A percentile compares a stretch with the other conserved stretches of the same genome.
Conservation (phyloP, 441 rosid genomes). For the Geranium incanum region DNA sequence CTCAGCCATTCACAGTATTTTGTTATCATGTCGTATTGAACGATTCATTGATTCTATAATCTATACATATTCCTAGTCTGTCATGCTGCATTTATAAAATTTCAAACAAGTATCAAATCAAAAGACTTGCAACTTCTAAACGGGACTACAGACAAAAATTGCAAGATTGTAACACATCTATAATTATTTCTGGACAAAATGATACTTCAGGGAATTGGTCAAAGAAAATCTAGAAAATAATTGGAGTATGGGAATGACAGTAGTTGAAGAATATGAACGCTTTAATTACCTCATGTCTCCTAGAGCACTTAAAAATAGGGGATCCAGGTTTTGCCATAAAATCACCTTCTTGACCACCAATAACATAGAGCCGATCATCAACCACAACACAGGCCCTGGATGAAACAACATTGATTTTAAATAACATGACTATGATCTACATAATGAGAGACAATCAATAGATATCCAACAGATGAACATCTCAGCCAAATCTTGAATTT, state of each 20-base stretch:
- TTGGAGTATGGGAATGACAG: background rate
- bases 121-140: background rate
- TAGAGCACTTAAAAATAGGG: conserved; percentile 92
- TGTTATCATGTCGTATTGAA: no score
- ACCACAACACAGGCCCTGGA: conserved; percentile 70
- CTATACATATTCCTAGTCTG: no score
- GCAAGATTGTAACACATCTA: background rate
- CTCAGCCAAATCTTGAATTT: background rate
- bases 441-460: background rate
- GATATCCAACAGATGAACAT: conserved; percentile 6
- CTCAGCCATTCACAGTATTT: no score
- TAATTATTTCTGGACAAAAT: no score
- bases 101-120: background rate
- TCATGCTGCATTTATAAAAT: no score
- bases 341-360: conserved; percentile 99
- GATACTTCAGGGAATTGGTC: background rate
- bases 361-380: conserved; percentile 58
- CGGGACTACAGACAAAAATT: background rate
- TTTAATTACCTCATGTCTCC: conserved; percentile 61
- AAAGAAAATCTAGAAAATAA: background rate
- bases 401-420: background rate
- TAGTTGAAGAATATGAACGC: background rate
- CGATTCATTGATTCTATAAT: no score
- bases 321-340: conserved; percentile 99
- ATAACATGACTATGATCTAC: no score